Conservation (phyloP, 116 monocot species). For the Zostera marina region DNA sequence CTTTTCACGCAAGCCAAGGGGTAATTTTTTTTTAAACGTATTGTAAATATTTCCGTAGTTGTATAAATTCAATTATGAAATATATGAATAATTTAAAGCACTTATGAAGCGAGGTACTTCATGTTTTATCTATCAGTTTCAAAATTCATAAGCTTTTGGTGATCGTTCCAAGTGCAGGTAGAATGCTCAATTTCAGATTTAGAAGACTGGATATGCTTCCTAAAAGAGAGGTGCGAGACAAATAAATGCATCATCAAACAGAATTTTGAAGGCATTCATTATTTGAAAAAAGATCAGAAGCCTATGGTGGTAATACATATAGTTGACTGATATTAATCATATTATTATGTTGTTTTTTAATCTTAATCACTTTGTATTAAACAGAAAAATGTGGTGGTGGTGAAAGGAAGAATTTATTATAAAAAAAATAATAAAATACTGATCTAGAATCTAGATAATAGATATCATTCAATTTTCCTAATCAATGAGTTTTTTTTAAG, state of each 20-base stretch:
- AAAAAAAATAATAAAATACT: background rate
- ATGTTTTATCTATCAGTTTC: background rate
- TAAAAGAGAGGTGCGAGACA: conserved; percentile 49
- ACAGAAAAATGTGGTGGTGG: background rate
- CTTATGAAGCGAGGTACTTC: too few relatives aligned
- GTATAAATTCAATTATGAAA: background rate
- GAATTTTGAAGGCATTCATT: conserved; percentile 3
- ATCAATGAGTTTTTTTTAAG: too few relatives aligned
- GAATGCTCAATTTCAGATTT: conserved; percentile 49
- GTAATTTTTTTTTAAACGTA: conserved; percentile 16
- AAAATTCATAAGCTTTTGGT: background rate
- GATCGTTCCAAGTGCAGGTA: conserved; percentile 31
- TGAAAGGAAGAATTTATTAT: background rate
- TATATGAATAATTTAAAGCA: background rate
- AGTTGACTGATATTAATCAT: background rate
- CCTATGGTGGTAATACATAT: conserved; percentile 1
- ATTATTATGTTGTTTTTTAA: background rate
- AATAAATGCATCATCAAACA: conserved; percentile 14
- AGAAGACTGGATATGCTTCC: conserved; percentile 75
- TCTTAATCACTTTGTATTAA: background rate
- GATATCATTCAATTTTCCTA: too few relatives aligned
- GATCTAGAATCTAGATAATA: too few relatives aligned
- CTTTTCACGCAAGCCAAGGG: conserved; percentile 71
- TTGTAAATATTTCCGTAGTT: background rate
- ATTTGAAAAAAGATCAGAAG: background rate